Conservation (phyloP, 176 grass and related monocot species). For the Alloteropsis semialata region DNA sequence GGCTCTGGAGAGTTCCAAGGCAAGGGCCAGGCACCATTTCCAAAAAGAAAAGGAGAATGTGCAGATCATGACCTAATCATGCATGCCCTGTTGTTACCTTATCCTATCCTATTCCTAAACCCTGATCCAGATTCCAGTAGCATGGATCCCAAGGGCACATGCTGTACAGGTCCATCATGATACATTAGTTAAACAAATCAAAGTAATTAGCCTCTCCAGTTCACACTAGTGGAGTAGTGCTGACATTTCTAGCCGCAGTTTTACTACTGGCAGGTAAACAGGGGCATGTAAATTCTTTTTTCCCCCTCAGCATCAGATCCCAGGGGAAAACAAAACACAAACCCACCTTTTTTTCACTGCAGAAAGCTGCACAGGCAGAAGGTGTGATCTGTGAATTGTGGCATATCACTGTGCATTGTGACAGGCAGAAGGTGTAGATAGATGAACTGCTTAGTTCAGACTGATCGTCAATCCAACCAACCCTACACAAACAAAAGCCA, state of each 20-base stretch:
- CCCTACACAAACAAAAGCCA: background rate
- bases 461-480: slow-evolving; percentile 12
- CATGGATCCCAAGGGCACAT: slow-evolving; percentile 35
- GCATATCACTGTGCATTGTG: background rate
- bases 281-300: background rate
- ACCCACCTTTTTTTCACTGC: background rate
- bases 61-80: slow-evolving; percentile 32
- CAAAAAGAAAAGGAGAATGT: background rate
- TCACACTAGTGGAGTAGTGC: background rate
- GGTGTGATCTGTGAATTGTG: background rate
- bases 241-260: background rate
- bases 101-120: background rate
- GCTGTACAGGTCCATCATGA: background rate
- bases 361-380: background rate
- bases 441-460: background rate
- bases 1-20: background rate
- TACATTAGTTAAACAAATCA: background rate
- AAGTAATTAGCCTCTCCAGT: background rate
- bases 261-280: background rate
- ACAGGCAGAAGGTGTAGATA: background rate
- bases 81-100: background rate
- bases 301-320: background rate
- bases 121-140: slow-evolving; percentile 30
- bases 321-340: background rate
- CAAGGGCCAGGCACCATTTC: background rate